Conservation (phyloP, 2,329 filamentous ascomycete species). For the Chrysoporthe puriensis region DNA sequence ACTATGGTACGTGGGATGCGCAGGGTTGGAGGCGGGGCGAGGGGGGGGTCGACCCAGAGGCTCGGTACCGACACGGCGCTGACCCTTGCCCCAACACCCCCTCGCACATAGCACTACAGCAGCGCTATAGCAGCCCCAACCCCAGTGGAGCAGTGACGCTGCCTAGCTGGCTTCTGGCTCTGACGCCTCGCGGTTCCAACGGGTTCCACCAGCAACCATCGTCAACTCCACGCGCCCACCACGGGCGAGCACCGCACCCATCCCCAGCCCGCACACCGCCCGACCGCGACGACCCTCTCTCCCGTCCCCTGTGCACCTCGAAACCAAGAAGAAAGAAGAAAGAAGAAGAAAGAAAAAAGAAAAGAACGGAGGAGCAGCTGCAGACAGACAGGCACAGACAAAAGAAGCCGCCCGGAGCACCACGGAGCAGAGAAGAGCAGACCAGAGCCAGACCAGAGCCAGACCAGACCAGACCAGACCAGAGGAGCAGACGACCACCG, state of each 20-base stretch:
- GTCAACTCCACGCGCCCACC: not conserved
- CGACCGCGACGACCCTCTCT: not conserved
- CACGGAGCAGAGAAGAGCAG: no score
- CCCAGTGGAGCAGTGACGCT: slow-evolving; percentile 30
- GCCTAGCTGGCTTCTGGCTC: slow-evolving; percentile 7
- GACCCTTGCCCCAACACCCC: not conserved
- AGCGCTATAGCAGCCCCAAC: not conserved
- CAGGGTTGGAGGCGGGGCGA: not conserved
- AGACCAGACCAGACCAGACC: no score
- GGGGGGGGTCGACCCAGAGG: not conserved
- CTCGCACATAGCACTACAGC: not conserved
- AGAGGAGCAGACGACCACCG: no score
- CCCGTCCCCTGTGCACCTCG: not conserved
- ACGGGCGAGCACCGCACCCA: not conserved
- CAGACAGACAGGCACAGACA: no score
- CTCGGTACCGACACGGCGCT: slow-evolving; percentile 9
- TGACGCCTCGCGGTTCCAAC: slow-evolving; percentile 31
- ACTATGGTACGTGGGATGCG: not conserved
- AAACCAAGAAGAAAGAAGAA: not conserved
- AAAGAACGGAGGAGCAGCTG: slow-evolving; percentile 21
- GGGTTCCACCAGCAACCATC: slow-evolving; percentile 30
- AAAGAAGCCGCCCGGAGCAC: no score
- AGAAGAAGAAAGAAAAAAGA: not conserved
- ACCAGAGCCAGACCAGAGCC: no score
- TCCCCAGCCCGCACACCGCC: not conserved